Percentiles rank a stretch among this genome's conserved stretches.
These are phyloP conservation scores for Oehlia diaphana DNA, from an alignment of 192 early-diverging fungal species.

Conservation along the genomic window DNA sequence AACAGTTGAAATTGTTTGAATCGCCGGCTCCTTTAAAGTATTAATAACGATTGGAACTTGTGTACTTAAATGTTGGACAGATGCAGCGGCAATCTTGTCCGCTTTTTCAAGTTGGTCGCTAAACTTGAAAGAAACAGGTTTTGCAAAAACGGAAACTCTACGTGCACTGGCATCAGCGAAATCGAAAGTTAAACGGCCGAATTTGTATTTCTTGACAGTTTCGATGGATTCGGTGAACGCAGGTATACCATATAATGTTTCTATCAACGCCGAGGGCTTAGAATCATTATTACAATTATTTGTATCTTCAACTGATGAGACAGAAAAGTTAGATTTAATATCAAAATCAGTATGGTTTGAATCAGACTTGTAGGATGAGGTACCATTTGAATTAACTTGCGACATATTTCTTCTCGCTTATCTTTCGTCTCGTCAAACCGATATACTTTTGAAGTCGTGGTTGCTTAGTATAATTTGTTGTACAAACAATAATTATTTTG, in stretches of 20 bases:
- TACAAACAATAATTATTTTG: too few relatives aligned
- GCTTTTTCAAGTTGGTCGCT: slow-evolving; percentile 55
- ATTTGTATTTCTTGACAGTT: slow-evolving; percentile 44
- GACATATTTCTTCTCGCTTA: neutral
- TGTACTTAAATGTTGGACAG: slow-evolving; percentile 61
- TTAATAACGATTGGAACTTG: slow-evolving; percentile 63
- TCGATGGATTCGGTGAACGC: slow-evolving; percentile 22
- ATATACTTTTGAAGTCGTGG: neutral
- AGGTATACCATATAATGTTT: neutral
- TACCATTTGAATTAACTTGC: neutral
- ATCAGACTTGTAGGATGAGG: neutral
- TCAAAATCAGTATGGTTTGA: neutral
- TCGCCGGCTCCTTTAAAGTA: slow-evolving; percentile 53
- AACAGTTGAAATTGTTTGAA: slow-evolving; percentile 49
- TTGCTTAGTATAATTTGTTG: neutral
- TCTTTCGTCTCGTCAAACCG: neutral
- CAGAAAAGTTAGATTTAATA: neutral
- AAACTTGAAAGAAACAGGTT: slow-evolving; percentile 43
- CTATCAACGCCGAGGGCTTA: neutral
- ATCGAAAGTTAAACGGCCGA: slow-evolving; percentile 32
- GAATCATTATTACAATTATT: too few relatives aligned
- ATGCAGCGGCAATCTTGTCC: slow-evolving; percentile 63
- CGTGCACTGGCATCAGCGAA: slow-evolving; percentile 35
- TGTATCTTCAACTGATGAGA: too few relatives aligned
- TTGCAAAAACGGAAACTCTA: slow-evolving; percentile 36